Evolutionary conservation across 495 filamentous ascomycete genomes (phyloP).

Genomic region (Emericellopsis terricola): DNA sequence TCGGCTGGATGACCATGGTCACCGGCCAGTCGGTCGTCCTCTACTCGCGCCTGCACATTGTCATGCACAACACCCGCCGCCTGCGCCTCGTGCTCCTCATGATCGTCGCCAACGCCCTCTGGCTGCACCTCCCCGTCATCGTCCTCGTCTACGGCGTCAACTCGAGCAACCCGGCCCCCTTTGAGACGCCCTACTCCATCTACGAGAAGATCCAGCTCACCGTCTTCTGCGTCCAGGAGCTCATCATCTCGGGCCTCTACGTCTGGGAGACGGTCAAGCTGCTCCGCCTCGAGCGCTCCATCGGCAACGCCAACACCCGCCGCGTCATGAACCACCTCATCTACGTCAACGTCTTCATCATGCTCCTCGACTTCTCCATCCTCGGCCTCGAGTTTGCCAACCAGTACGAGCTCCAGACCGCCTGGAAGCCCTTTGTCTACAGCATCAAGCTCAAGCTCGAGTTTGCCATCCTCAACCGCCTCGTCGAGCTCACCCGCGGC

Average conservation of each 20-base stretch:
- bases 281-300: constrained; percentile 7
- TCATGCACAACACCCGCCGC: constrained; percentile 27
- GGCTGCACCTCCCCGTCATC: constrained; percentile 37
- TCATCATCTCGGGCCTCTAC: constrained; percentile 41
- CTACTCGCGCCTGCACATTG: constrained; percentile 47
- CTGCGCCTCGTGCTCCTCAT: constrained; percentile 35
- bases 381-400: constrained; percentile 31
- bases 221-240: constrained; percentile 42
- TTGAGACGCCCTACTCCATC: constrained; percentile 27
- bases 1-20: constrained; percentile 48
- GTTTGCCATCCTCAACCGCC: constrained; percentile 38
- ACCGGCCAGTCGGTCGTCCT: constrained; percentile 48
- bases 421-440: constrained; percentile 38
- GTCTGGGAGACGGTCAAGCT: constrained; percentile 35
- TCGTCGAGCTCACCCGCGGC: constrained; percentile 13
- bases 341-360: constrained; percentile 31
- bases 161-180: constrained; percentile 13
- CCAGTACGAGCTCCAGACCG: constrained; percentile 35
- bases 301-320: constrained; percentile 2
- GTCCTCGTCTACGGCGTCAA: constrained; percentile 39
- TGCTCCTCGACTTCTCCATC: constrained; percentile 16
- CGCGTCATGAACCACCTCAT: constrained; percentile 36
- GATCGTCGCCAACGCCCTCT: constrained; percentile 37
- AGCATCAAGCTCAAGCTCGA: constrained; percentile 50
- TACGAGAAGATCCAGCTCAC: constrained; percentile 51